Conservation (phyloP, 2,329 filamentous ascomycete genomes). For the Elsinoe australis region DNA sequence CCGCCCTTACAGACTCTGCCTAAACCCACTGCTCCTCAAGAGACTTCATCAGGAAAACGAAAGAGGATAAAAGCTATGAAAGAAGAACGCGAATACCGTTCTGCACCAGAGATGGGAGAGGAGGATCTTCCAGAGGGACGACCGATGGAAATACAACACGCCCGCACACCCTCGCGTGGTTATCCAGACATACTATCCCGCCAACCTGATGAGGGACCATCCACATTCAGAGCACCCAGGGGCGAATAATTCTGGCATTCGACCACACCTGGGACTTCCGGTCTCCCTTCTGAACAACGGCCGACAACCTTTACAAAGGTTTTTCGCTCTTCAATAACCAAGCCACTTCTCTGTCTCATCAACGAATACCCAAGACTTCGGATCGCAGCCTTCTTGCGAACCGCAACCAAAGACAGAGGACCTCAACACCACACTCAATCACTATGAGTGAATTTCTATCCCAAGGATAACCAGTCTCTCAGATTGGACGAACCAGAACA, state of each 20-base stretch:
- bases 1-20: neutral
- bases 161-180: constrained; percentile 8
- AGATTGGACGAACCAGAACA: no score
- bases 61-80: constrained; percentile 8
- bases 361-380: no score
- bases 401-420: no score
- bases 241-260: neutral
- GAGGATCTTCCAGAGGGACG: neutral
- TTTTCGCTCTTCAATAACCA: no score
- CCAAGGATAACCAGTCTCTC: no score
- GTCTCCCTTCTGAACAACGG: no score
- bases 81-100: constrained; percentile 2
- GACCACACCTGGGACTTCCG: no score
- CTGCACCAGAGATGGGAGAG: neutral
- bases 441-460: no score
- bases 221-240: constrained; percentile 10
- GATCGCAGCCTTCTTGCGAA: no score
- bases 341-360: no score
- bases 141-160: neutral
- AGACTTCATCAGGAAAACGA: constrained; percentile 13
- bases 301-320: no score
- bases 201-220: constrained; percentile 10
- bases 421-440: no score
- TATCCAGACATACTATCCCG: constrained; percentile 15
- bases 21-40: constrained; percentile 8